Conservation (phyloP, 495 filamentous ascomycete genomes). For the Xylaria cubensis region DNA sequence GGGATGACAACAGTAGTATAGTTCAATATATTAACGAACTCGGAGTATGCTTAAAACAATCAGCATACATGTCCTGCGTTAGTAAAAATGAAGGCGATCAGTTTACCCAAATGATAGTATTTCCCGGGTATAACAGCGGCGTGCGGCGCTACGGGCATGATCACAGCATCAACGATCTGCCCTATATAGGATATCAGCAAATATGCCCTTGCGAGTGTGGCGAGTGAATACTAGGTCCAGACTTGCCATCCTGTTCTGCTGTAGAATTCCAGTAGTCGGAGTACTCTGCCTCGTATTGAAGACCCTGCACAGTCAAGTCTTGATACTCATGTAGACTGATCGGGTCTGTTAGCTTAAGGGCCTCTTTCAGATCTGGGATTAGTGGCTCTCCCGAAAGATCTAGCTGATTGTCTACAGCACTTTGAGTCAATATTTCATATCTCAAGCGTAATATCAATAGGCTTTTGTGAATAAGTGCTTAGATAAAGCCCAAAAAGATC, state of each 20-base stretch:
- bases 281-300: slow-evolving; percentile 41
- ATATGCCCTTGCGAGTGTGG: neutral
- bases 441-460: too few species aligned
- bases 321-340: slow-evolving; percentile 29
- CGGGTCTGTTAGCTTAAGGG: slow-evolving; percentile 26
- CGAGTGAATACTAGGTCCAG: neutral
- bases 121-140: slow-evolving; percentile 51
- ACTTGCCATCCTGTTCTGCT: slow-evolving; percentile 34
- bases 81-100: neutral
- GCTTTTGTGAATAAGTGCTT: neutral
- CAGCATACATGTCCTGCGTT: slow-evolving; percentile 9
- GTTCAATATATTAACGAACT: slow-evolving; percentile 43
- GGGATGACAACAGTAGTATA: slow-evolving; percentile 54
- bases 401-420: slow-evolving; percentile 39
- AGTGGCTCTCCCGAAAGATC: slow-evolving; percentile 55
- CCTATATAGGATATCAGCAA: slow-evolving; percentile 25
- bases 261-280: slow-evolving; percentile 50
- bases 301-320: slow-evolving; percentile 31
- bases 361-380: slow-evolving; percentile 37
- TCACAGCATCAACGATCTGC: slow-evolving; percentile 56
- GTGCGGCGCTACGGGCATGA: slow-evolving; percentile 64
- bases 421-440: neutral
- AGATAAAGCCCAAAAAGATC: neutral
- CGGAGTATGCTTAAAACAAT: slow-evolving; percentile 9
- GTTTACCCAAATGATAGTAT: slow-evolving; percentile 33